Evolutionary conservation across 495 filamentous ascomycete genomes (phyloP).

Genomic region (Penicillium maclennaniae): DNA sequence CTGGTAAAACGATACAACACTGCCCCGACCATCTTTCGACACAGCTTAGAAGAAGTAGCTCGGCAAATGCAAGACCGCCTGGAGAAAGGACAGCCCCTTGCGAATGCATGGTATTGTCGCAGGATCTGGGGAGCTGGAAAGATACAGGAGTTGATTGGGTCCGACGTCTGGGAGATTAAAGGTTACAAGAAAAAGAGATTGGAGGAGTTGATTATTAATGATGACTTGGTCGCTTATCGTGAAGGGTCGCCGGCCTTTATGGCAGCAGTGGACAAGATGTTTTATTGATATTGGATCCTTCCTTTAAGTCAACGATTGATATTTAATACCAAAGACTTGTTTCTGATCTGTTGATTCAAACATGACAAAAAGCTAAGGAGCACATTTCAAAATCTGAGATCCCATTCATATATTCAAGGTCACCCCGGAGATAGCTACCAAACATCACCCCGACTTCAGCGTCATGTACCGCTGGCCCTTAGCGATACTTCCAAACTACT

Average conservation of each 20-base stretch:
- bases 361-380: too few relatives aligned
- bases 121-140: constrained; percentile 19
- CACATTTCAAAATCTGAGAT: too few relatives aligned
- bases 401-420: too few relatives aligned
- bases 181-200: constrained; percentile 5
- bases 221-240: constrained; percentile 1
- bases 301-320: too few relatives aligned
- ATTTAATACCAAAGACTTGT: too few relatives aligned
- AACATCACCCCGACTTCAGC: too few relatives aligned
- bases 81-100: not conserved
- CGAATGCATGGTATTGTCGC: constrained; percentile 12
- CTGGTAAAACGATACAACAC: constrained; percentile 6
- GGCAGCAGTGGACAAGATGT: not conserved
- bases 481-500: too few relatives aligned
- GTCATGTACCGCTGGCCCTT: too few relatives aligned
- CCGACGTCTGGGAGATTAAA: constrained; percentile 5
- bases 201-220: constrained; percentile 4
- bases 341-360: too few relatives aligned
- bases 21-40: constrained; percentile 4
- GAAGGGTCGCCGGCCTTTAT: not conserved
- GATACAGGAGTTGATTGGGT: constrained; percentile 2
- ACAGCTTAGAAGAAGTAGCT: constrained; percentile 10
- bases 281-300: not conserved
- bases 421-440: too few relatives aligned
- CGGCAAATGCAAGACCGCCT: constrained; percentile 5